Percentiles rank a stretch among this genome's conserved stretches.
Evolutionary conservation across 768 basidiomycete species (phyloP).

Genomic region (Termitomyces bulborhizus): DNA sequence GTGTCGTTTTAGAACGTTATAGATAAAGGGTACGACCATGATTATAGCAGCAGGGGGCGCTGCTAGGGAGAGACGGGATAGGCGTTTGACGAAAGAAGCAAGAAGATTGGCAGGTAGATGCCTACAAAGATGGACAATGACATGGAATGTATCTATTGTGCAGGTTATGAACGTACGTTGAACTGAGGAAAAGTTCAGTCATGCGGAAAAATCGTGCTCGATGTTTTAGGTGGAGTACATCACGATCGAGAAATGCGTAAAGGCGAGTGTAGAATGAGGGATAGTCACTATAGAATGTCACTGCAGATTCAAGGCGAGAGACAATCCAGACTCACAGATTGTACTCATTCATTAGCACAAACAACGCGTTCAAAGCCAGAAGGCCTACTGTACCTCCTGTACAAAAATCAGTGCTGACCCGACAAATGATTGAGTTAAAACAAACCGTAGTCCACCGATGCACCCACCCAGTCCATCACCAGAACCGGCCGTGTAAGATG

Average conservation of each 20-base stretch:
- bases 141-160: background rate
- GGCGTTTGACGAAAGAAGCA: slow-evolving; percentile 90
- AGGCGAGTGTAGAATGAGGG: slow-evolving; percentile 92
- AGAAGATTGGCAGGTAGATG: slow-evolving; percentile 88
- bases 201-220: slow-evolving; percentile 94
- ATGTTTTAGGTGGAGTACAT: slow-evolving; percentile 87
- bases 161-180: slow-evolving; percentile 53
- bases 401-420: background rate
- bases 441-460: slow-evolving; percentile 77
- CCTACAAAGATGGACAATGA: slow-evolving; percentile 22
- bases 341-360: slow-evolving; percentile 85
- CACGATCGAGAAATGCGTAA: slow-evolving; percentile 82
- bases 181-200: slow-evolving; percentile 84
- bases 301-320: background rate
- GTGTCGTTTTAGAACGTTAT: slow-evolving; percentile 90
- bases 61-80: slow-evolving; percentile 75
- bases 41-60: slow-evolving; percentile 90
- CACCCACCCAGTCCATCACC: slow-evolving; percentile 90
- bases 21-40: slow-evolving; percentile 88
- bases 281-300: slow-evolving; percentile 63
- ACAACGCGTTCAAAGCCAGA: slow-evolving; percentile 86
- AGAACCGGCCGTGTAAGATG: slow-evolving; percentile 72
- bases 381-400: slow-evolving; percentile 81
- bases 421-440: slow-evolving; percentile 1
- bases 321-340: slow-evolving; percentile 63